phyloP scores from a whole-genome alignment of 2,329 filamentous ascomycete species.

The Rachicladosporium sp. region DNA sequence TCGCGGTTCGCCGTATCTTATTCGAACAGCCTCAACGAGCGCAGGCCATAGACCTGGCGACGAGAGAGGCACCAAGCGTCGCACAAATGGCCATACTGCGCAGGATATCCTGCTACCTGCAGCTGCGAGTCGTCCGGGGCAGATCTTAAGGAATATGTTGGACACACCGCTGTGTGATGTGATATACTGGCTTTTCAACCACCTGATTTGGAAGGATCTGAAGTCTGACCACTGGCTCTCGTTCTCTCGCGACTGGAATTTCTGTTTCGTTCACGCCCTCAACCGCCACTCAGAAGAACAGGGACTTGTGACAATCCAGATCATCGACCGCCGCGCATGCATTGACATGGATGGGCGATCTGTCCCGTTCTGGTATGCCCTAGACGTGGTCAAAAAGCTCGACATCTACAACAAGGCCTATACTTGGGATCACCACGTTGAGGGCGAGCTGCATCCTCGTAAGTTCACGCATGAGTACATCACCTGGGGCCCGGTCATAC shows the following conservation, averaged over 20 bases:
- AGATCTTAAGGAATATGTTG: neutral
- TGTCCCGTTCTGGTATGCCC: conserved; percentile 5
- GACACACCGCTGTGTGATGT: conserved; percentile 1
- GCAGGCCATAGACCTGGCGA: too few relatives aligned
- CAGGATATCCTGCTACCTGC: conserved; percentile 3
- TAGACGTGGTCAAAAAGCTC: conserved; percentile 3
- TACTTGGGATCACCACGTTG: neutral
- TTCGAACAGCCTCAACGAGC: too few relatives aligned
- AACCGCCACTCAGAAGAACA: conserved; percentile 3
- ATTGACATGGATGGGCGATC: neutral
- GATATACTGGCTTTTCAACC: conserved; percentile 5
- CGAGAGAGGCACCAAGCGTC: neutral
- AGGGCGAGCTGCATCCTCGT: conserved; percentile 3
- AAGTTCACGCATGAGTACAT: conserved; percentile 9
- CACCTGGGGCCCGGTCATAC: neutral
- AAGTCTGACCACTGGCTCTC: conserved; percentile 5
- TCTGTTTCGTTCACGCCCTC: conserved; percentile 5
- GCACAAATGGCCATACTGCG: conserved; percentile 3
- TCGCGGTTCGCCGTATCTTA: too few relatives aligned
- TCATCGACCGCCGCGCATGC: conserved; percentile 3
- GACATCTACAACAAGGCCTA: neutral
- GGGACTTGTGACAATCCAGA: conserved; percentile 4
- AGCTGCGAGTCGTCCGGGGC: neutral
- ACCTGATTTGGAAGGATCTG: conserved; percentile 5
- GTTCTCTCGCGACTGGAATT: conserved; percentile 4